Evolutionary conservation across 176 grass and related monocot genomes (phyloP).

Genomic region (Alopecurus myosuroides): DNA sequence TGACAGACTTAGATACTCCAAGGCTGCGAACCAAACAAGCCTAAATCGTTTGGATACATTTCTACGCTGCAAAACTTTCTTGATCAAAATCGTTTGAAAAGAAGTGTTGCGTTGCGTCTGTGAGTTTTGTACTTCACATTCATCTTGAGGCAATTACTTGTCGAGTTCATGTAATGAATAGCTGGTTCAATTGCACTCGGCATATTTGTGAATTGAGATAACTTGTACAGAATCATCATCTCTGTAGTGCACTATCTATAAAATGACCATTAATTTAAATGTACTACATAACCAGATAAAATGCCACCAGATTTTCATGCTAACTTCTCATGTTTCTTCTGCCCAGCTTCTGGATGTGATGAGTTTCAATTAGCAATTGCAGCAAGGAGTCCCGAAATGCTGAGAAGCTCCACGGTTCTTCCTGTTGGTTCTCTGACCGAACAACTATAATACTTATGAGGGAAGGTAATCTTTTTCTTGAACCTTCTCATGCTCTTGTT

Average conservation of each 20-base stretch:
- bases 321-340: constrained; percentile 14
- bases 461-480: constrained; percentile 32
- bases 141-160: not conserved
- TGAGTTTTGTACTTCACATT: not conserved
- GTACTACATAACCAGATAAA: not conserved
- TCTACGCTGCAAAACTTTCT: not conserved
- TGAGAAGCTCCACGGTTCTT: constrained; percentile 11
- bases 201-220: not conserved
- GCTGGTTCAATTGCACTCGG: not conserved
- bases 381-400: constrained; percentile 29
- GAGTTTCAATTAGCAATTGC: not conserved
- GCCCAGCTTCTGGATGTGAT: constrained; percentile 19
- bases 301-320: not conserved
- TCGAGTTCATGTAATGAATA: not conserved
- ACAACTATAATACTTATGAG: constrained; percentile 37
- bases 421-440: not conserved
- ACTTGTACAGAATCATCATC: not conserved
- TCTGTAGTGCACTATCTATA: not conserved
- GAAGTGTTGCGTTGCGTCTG: not conserved
- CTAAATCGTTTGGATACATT: not conserved
- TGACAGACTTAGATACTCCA: not conserved
- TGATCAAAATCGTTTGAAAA: not conserved
- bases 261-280: not conserved
- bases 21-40: not conserved
- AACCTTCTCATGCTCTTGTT: not conserved